Evolutionary conservation across 768 basidiomycete genomes (phyloP).

Genomic region (Lyophyllum decastes): DNA sequence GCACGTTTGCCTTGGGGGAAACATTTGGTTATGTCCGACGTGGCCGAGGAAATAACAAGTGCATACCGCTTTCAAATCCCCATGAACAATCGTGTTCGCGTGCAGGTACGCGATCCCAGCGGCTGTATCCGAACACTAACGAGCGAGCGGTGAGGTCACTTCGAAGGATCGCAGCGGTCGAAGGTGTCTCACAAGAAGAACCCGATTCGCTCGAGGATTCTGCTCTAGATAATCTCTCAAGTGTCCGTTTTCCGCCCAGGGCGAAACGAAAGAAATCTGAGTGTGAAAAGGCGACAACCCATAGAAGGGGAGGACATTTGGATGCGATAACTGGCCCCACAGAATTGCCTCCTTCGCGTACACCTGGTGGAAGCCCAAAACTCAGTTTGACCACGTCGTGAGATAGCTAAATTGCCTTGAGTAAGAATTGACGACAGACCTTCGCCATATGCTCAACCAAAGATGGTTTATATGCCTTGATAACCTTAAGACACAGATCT

Average conservation of each 20-base stretch:
- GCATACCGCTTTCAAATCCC: conserved; percentile 31
- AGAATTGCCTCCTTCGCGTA: conserved; percentile 17
- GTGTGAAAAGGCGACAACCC: conserved; percentile 23
- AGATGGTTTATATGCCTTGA: conserved; percentile 1
- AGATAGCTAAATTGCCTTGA: neutral
- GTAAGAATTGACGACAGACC: neutral
- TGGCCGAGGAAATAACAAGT: too few relatives aligned
- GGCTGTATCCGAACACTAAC: conserved; percentile 22
- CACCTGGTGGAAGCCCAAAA: conserved; percentile 1
- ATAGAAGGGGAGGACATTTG: conserved; percentile 31
- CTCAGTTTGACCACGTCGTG: too few relatives aligned
- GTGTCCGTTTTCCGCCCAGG: conserved; percentile 22
- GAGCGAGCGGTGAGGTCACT: neutral
- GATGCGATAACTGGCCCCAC: conserved; percentile 33
- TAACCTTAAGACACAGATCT: conserved; percentile 8
- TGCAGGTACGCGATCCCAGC: conserved; percentile 30
- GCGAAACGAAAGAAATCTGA: conserved; percentile 35
- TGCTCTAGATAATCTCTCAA: conserved; percentile 21
- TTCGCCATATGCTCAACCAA: conserved; percentile 4
- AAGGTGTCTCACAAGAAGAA: conserved; percentile 30
- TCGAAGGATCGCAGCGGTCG: neutral
- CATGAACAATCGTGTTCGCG: conserved; percentile 26
- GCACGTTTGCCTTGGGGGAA: conserved; percentile 17
- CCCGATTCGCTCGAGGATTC: conserved; percentile 23
- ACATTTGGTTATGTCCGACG: too few relatives aligned